phyloP scores from a whole-genome alignment of 1,284 basidiomycete genomes.

The Lentinula novae-zelandiae region DNA sequence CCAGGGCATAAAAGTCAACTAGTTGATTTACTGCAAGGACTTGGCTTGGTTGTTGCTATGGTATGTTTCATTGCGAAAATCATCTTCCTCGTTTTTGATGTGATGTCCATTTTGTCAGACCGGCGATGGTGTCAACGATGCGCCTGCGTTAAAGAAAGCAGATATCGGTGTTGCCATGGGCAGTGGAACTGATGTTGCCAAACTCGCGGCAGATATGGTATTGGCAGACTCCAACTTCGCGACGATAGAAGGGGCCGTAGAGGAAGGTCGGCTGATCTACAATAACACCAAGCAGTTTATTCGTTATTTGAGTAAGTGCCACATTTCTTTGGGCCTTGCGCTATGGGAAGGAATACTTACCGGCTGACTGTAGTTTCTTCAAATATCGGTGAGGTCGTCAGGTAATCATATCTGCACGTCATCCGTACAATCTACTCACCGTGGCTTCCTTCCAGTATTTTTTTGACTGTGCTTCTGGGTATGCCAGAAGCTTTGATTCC shows the following conservation, averaged over 20 bases:
- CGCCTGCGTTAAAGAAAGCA: constrained; percentile 94
- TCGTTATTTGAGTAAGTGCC: constrained; percentile 74
- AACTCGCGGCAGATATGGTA: constrained; percentile 96
- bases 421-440: constrained; percentile 16
- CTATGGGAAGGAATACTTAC: neutral
- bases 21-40: constrained; percentile 91
- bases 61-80: constrained; percentile 36
- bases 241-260: constrained; percentile 93
- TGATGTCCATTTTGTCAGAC: constrained; percentile 44
- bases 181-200: constrained; percentile 97
- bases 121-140: constrained; percentile 95
- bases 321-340: neutral
- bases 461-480: constrained; percentile 93
- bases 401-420: constrained; percentile 31
- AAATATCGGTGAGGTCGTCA: constrained; percentile 98
- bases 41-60: constrained; percentile 98
- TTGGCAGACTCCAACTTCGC: constrained; percentile 87
- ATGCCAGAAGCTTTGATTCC: constrained; percentile 99
- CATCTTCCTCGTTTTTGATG: constrained; percentile 14
- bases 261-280: constrained; percentile 96
- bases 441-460: constrained; percentile 58
- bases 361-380: constrained; percentile 76
- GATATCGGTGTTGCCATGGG: constrained; percentile 99
- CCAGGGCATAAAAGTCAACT: constrained; percentile 94
- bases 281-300: constrained; percentile 99